phyloP scores from a whole-genome alignment of 148 eudicot species.

The Oxyria digyna region DNA sequence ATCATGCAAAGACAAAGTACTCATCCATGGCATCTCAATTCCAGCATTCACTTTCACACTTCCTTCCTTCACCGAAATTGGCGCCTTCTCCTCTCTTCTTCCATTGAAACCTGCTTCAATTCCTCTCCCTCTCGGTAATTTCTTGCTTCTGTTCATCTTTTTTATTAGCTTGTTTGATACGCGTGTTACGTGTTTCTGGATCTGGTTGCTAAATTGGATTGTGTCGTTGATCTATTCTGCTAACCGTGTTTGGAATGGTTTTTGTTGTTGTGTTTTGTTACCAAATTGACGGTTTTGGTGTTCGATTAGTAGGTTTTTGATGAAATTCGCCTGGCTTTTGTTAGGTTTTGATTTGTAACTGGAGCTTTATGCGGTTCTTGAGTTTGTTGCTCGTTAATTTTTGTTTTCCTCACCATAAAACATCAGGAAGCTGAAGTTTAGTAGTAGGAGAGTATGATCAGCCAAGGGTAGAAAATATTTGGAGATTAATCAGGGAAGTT shows the following conservation, averaged over 20 bases:
- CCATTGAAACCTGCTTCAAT: slow-evolving; percentile 1
- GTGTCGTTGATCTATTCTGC: background rate
- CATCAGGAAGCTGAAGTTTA: background rate
- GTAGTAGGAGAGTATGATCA: slow-evolving; percentile 1
- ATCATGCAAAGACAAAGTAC: slow-evolving; percentile 28
- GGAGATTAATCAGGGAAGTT: too few relatives aligned
- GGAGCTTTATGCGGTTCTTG: background rate
- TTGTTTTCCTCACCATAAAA: background rate
- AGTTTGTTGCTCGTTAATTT: background rate
- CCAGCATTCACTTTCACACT: slow-evolving; percentile 3
- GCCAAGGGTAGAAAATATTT: slow-evolving; percentile 2
- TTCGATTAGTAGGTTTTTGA: background rate
- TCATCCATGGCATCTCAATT: slow-evolving; percentile 13
- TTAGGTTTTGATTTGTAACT: background rate
- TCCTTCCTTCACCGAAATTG: slow-evolving; percentile 12
- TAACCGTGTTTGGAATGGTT: background rate
- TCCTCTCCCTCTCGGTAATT: slow-evolving; percentile 3
- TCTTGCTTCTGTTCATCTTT: background rate
- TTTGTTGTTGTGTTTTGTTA: background rate
- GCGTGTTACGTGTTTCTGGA: background rate
- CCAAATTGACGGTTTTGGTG: background rate
- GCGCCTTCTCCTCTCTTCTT: slow-evolving; percentile 7
- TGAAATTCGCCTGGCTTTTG: background rate
- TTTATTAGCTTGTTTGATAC: background rate
- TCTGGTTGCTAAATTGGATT: background rate